These are phyloP conservation scores for Pelagophyceae sp. DNA, from an alignment of 352 stramenopile species.

Conservation along the genomic window DNA sequence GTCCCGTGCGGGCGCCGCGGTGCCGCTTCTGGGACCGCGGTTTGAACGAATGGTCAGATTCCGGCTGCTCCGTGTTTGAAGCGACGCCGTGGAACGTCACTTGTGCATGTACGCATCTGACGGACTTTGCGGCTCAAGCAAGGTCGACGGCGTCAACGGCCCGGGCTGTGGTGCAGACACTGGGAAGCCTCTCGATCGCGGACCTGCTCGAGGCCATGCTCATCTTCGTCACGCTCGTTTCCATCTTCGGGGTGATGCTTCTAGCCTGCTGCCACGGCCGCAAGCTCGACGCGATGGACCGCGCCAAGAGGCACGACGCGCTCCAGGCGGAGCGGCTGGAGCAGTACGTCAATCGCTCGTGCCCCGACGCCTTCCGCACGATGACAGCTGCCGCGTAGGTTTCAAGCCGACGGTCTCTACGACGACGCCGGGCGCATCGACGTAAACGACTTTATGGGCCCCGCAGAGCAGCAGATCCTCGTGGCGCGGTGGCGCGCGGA, in stretches of 20 bases:
- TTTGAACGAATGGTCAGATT: neutral
- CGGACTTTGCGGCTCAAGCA: neutral
- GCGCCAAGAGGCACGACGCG: neutral
- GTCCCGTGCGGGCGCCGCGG: neutral
- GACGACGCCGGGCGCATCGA: neutral
- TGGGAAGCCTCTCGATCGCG: neutral
- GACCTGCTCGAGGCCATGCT: neutral
- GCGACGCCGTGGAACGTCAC: neutral
- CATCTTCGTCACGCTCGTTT: neutral
- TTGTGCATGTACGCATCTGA: constrained; percentile 5
- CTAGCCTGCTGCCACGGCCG: neutral
- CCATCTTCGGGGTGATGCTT: neutral
- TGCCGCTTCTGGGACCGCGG: neutral
- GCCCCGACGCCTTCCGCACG: no score
- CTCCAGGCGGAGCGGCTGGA: no score
- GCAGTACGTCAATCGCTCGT: no score
- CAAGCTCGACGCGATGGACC: neutral
- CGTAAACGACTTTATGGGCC: neutral
- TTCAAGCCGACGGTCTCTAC: neutral
- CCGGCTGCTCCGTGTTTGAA: neutral
- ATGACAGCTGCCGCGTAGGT: no score
- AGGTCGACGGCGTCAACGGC: neutral
- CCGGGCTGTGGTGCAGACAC: neutral
- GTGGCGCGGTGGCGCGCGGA: neutral
- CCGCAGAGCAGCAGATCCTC: neutral